These are phyloP conservation scores for Acmispon strigosus DNA, from an alignment of 306 rosid genomes.

Conservation along the genomic window DNA sequence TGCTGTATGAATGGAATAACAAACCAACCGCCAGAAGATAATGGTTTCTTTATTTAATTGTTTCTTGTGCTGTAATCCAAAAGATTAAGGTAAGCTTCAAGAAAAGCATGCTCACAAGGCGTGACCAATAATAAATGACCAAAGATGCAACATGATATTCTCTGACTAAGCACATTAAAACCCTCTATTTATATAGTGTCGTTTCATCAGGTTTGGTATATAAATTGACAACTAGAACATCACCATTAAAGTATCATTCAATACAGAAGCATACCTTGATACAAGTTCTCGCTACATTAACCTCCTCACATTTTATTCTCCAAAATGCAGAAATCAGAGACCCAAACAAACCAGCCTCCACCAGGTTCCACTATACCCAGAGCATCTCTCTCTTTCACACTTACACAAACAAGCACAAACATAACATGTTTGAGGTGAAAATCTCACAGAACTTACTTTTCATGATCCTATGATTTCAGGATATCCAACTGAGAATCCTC, in stretches of 20 bases:
- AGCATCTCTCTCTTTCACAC: neutral
- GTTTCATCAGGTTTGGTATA: neutral
- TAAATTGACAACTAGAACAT: slow-evolving; percentile 4
- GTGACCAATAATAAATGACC: neutral
- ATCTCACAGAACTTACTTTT: neutral
- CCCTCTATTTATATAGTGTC: neutral
- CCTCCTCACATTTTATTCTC: neutral
- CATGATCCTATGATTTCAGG: slow-evolving; percentile 38
- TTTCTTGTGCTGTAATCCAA: neutral
- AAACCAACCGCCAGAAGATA: slow-evolving; percentile 11
- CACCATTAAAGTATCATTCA: neutral
- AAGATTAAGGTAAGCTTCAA: neutral
- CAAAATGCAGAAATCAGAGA: slow-evolving; percentile 47
- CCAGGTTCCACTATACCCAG: slow-evolving; percentile 32
- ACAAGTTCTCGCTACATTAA: neutral
- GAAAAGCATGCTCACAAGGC: neutral
- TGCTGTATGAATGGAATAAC: slow-evolving; percentile 13
- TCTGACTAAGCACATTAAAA: neutral
- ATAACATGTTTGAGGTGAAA: neutral
- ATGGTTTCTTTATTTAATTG: neutral
- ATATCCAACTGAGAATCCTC: slow-evolving; percentile 57
- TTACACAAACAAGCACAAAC: neutral
- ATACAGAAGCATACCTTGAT: neutral
- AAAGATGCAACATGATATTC: neutral
- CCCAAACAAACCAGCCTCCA: slow-evolving; percentile 47